phyloP scores from a whole-genome alignment of 106 monocot genomes.

The Acanthochlamys bracteata region DNA sequence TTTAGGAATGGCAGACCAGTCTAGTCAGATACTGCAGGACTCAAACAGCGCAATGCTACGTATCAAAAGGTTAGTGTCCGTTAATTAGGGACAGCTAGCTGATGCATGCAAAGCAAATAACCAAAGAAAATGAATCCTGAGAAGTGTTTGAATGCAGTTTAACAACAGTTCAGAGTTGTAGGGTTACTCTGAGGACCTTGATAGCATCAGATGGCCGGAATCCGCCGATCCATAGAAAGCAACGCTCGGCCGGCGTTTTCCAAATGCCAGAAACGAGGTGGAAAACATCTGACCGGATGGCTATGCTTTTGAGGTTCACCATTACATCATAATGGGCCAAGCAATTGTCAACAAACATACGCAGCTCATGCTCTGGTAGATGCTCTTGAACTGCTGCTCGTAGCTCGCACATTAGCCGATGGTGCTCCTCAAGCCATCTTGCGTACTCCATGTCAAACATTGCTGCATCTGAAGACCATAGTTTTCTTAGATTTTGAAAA shows the following conservation, averaged over 20 bases:
- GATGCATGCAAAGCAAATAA: too few species aligned
- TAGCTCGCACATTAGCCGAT: conserved; percentile 42
- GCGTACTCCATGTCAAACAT: conserved; percentile 71
- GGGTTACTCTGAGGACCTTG: conserved; percentile 27
- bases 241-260: conserved; percentile 67
- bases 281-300: conserved; percentile 46
- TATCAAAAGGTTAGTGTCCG: too few species aligned
- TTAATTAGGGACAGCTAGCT: too few species aligned
- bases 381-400: conserved; percentile 51
- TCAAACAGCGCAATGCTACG: too few species aligned
- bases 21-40: too few species aligned
- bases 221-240: conserved; percentile 71
- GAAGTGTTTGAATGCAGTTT: background rate
- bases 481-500: too few species aligned
- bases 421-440: conserved; percentile 55
- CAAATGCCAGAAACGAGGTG: conserved; percentile 73
- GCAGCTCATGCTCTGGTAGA: conserved; percentile 44
- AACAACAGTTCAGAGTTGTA: background rate
- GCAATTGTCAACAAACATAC: conserved; percentile 41
- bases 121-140: background rate
- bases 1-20: too few species aligned
- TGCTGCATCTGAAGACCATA: conserved; percentile 30
- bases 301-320: conserved; percentile 29
- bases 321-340: conserved; percentile 42
- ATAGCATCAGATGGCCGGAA: conserved; percentile 67